Evolutionary conservation across 2,329 filamentous ascomycete species (phyloP).

Genomic region (Aureobasidium sp.): DNA sequence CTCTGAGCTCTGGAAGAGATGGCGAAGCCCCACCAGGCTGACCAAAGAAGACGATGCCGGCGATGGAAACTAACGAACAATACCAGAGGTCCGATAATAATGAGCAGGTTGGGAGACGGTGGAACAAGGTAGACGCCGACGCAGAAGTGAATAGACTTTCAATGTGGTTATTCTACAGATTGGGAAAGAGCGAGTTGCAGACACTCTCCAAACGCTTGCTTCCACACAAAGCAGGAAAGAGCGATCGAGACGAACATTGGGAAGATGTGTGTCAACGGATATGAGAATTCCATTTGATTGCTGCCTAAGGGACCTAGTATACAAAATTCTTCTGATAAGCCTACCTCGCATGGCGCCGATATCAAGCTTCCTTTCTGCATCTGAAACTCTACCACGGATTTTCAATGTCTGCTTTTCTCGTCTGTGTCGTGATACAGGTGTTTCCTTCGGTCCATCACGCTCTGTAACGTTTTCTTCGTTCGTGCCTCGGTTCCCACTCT

Average conservation of each 20-base stretch:
- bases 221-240: not conserved
- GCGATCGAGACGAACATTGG: not conserved
- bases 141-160: not conserved
- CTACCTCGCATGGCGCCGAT: too few relatives aligned
- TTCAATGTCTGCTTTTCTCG: not conserved
- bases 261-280: not conserved
- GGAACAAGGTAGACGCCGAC: not conserved
- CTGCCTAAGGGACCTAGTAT: not conserved
- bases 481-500: not conserved
- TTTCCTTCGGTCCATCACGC: not conserved
- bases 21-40: too few relatives aligned
- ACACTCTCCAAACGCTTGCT: not conserved
- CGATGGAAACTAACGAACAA: too few relatives aligned
- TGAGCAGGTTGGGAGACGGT: not conserved
- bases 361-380: too few relatives aligned
- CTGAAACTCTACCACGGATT: too few relatives aligned
- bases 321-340: not conserved
- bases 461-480: not conserved
- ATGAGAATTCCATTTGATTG: not conserved
- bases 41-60: too few relatives aligned
- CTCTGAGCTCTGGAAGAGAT: too few relatives aligned
- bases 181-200: not conserved
- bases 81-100: not conserved
- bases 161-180: not conserved
- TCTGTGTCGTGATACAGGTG: not conserved